Conservation (phyloP, 345 rosid genomes). For the thale cress (Arabidopsis thaliana) region TAIR10.1 NC_003071.7:15531001-15531500, state of each 20-base stretch:
- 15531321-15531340: constrained; percentile 53
- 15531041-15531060: too few relatives aligned
- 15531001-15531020: too few relatives aligned
- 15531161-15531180: constrained; percentile 45
- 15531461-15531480: constrained; percentile 55
- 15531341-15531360: constrained; percentile 49
- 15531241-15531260: constrained; percentile 67
- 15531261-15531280: constrained; percentile 73
- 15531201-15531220: constrained; percentile 54
- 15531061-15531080: neutral
- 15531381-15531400: constrained; percentile 65
- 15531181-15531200: constrained; percentile 56
- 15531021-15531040: too few relatives aligned
- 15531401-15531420: constrained; percentile 50
- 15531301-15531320: constrained; percentile 59
- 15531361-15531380: constrained; percentile 71
- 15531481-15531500: constrained; percentile 68
- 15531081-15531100: neutral
- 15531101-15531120: neutral
- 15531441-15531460: constrained; percentile 53
- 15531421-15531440: constrained; percentile 58
- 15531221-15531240: constrained; percentile 65
- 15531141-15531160: constrained; percentile 3
- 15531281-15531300: constrained; percentile 72
- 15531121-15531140: neutral